These are phyloP conservation scores for Clarireedia hainanense DNA, from an alignment of 2,329 filamentous ascomycete species.

Conservation along the genomic window DNA sequence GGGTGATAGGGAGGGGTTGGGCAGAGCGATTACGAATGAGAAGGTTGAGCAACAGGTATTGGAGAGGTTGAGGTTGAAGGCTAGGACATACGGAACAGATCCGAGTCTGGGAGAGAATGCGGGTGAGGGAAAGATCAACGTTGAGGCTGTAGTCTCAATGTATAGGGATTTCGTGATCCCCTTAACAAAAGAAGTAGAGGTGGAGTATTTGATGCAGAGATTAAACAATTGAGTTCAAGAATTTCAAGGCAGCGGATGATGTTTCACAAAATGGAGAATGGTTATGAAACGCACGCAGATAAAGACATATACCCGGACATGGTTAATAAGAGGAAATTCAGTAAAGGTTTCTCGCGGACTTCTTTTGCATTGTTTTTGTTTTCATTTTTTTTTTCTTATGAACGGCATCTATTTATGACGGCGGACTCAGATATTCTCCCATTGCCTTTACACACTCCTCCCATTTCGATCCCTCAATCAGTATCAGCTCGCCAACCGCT, in stretches of 20 bases:
- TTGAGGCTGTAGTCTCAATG: constrained; percentile 83
- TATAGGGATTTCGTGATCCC: constrained; percentile 93
- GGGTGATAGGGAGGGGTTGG: constrained; percentile 73
- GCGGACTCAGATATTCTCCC: constrained; percentile 60
- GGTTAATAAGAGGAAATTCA: too few species aligned
- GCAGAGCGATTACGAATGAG: constrained; percentile 80
- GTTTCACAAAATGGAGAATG: neutral
- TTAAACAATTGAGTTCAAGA: constrained; percentile 38
- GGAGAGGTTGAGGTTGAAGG: constrained; percentile 79
- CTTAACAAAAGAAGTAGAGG: constrained; percentile 95
- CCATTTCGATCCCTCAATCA: constrained; percentile 77
- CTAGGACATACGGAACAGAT: constrained; percentile 87
- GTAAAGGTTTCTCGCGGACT: too few species aligned
- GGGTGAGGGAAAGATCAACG: constrained; percentile 71
- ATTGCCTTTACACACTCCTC: constrained; percentile 68
- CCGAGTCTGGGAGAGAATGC: constrained; percentile 49
- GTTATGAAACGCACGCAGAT: too few species aligned
- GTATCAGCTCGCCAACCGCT: constrained; percentile 73
- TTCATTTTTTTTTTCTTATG: too few species aligned
- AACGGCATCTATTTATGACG: constrained; percentile 18
- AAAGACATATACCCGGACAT: too few species aligned
- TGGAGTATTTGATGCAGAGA: constrained; percentile 95
- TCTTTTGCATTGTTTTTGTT: too few species aligned
- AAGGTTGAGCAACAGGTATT: constrained; percentile 88
- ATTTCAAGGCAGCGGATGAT: neutral